Evolutionary conservation across 2,329 filamentous ascomycete genomes (phyloP).

Genomic region (Paracamarosporium sp.): DNA sequence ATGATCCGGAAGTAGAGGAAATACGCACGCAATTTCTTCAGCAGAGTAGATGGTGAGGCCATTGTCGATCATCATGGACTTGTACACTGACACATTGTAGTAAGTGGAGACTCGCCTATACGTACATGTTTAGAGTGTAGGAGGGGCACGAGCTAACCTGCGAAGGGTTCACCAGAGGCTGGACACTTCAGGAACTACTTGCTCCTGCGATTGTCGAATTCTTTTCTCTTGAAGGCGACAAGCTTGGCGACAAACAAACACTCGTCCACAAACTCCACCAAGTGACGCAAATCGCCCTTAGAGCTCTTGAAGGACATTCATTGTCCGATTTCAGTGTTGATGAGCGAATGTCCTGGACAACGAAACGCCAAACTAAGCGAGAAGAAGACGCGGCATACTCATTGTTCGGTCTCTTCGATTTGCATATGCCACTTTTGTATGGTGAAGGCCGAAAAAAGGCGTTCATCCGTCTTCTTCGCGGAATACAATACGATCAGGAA

Average conservation of each 20-base stretch:
- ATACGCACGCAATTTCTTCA: background rate
- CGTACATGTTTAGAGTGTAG: no score
- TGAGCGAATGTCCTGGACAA: slow-evolving; percentile 16
- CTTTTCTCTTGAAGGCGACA: background rate
- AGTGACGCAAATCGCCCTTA: slow-evolving; percentile 7
- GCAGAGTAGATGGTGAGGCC: background rate
- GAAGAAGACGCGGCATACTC: slow-evolving; percentile 13
- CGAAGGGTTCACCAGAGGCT: background rate
- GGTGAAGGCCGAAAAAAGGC: slow-evolving; percentile 2
- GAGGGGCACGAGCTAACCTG: background rate
- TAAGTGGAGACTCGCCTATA: background rate
- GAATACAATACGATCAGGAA: background rate
- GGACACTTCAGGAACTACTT: background rate
- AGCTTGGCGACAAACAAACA: background rate
- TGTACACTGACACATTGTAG: background rate
- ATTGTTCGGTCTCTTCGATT: slow-evolving; percentile 21
- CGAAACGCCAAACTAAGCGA: slow-evolving; percentile 14
- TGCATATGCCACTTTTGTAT: slow-evolving; percentile 7
- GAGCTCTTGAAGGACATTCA: background rate
- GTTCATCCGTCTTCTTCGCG: slow-evolving; percentile 1
- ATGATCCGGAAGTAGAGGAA: background rate
- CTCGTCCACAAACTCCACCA: background rate
- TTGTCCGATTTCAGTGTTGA: slow-evolving; percentile 6
- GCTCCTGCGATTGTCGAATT: slow-evolving; percentile 10
- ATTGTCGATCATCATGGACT: background rate